Evolutionary conservation across 192 early-diverging fungal species (phyloP), one percentile per base, ranked within the genome.

Genomic region (Chytriomyces confervae): DNA sequence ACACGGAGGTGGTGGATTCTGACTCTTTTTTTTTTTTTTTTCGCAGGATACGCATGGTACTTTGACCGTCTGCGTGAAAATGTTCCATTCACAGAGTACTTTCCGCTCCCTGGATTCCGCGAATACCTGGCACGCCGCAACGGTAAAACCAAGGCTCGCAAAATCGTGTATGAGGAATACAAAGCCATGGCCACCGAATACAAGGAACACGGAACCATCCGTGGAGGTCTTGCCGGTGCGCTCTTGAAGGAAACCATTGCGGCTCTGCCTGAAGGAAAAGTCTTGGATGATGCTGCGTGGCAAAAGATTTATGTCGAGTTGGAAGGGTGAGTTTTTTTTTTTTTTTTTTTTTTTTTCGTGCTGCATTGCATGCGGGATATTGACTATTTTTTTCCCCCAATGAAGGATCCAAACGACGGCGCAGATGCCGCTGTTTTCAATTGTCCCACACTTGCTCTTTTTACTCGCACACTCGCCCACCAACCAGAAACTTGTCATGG

Each of bases 51-150:
- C 36, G 36, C 75, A 5, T 76, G 75, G 75, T 76, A 67, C 48
- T 76, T 76, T 67, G 75, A 76, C 75, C 62, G 29, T 46, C 27
- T 76, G 23, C 62, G 75, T 18, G 64, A 66, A 16, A 11, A 20
- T 29, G 61, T 76, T 1, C 75, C 62, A 18, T 65, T 66, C 61
- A 24, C 48, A 45, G 75, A 76, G 36, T 76, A 67, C 50, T n/a
- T 76, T 7, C 48, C 44, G 4, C 65, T 76, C 11, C 75, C 75
- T 36, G 75, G 75, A 20, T 29, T 48, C 65, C 16, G 27, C n/a
- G 65, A 76, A 16, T 76, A 67, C 65, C 23, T 66, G 20, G 51
- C 45, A 9, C 62, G 75, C 48, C 16, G 49, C 5, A 66, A 50
- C 49, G 75, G 46, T 29, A 76, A 76, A 50, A 29, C 47, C 20